These are phyloP conservation scores for Gossypium australe DNA, from an alignment of 345 rosid genomes.

Conservation along the genomic window DNA sequence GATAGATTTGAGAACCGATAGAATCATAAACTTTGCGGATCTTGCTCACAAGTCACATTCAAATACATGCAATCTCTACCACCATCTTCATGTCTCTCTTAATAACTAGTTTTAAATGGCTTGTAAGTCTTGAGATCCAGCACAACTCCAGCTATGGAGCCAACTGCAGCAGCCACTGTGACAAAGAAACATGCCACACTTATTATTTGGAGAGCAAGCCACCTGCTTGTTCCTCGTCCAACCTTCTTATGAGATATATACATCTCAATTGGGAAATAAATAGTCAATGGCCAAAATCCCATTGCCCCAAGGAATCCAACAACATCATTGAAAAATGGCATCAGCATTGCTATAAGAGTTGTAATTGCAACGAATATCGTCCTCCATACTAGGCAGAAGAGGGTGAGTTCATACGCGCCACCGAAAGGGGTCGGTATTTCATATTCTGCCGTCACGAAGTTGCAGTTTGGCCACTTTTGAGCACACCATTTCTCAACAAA, in stretches of 20 bases:
- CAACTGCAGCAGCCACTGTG: constrained; percentile 40
- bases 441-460: constrained; percentile 36
- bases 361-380: constrained; percentile 37
- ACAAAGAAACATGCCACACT: constrained; percentile 33
- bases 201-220: constrained; percentile 42
- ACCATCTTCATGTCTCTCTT: not conserved
- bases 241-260: constrained; percentile 39
- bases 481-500: constrained; percentile 53
- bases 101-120: constrained; percentile 46
- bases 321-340: constrained; percentile 54
- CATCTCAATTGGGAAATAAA: constrained; percentile 50
- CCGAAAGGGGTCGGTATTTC: constrained; percentile 36
- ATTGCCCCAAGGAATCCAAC: constrained; percentile 50
- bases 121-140: constrained; percentile 48
- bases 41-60: not conserved
- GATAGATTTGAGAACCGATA: not conserved
- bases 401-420: constrained; percentile 41
- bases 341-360: constrained; percentile 47
- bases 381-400: constrained; percentile 50
- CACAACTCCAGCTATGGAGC: constrained; percentile 49
- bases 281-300: constrained; percentile 58
- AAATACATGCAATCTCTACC: not conserved
- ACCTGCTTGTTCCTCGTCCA: constrained; percentile 27
- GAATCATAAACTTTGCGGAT: not conserved
- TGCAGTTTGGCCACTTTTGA: constrained; percentile 36